Conservation (phyloP, 2,329 filamentous ascomycete genomes). For the Alternaria triticina region DNA sequence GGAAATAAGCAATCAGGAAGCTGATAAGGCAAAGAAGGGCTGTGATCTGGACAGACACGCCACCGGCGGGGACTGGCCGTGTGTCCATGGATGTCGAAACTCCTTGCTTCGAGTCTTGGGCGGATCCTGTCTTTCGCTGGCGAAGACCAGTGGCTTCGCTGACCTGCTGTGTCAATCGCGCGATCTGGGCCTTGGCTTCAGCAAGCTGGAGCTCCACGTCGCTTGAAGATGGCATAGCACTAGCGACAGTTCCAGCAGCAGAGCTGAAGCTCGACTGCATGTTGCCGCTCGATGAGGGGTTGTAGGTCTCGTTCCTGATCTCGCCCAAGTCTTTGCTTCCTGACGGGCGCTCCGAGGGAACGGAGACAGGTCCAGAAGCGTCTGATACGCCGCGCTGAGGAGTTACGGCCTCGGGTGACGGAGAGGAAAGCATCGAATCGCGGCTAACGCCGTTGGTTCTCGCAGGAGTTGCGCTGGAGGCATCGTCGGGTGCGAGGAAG, state of each 20-base stretch:
- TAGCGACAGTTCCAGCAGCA: constrained; percentile 59
- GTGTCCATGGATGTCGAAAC: constrained; percentile 59
- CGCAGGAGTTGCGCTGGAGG: constrained; percentile 39
- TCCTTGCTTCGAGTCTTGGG: constrained; percentile 59
- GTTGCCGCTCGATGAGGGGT: constrained; percentile 46
- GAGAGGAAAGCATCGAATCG: constrained; percentile 55
- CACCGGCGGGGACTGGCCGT: constrained; percentile 65
- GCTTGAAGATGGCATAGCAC: constrained; percentile 57
- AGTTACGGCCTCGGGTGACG: constrained; percentile 58
- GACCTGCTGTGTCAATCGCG: constrained; percentile 67
- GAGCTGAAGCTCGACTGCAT: constrained; percentile 49
- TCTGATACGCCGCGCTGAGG: constrained; percentile 49
- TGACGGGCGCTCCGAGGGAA: constrained; percentile 46
- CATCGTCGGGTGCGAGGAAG: constrained; percentile 73
- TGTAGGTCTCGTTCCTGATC: constrained; percentile 48
- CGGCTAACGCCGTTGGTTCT: constrained; percentile 45
- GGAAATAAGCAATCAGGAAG: constrained; percentile 93
- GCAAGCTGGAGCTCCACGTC: constrained; percentile 76
- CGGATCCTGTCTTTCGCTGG: constrained; percentile 73
- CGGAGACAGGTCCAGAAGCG: constrained; percentile 48
- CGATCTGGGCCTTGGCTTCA: constrained; percentile 76
- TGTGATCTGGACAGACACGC: constrained; percentile 85
- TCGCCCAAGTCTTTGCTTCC: constrained; percentile 52
- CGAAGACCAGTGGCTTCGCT: constrained; percentile 67
- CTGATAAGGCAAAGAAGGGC: constrained; percentile 84